Conservation (phyloP, 257 asterid species). For the Eucommia ulmoides region DNA sequence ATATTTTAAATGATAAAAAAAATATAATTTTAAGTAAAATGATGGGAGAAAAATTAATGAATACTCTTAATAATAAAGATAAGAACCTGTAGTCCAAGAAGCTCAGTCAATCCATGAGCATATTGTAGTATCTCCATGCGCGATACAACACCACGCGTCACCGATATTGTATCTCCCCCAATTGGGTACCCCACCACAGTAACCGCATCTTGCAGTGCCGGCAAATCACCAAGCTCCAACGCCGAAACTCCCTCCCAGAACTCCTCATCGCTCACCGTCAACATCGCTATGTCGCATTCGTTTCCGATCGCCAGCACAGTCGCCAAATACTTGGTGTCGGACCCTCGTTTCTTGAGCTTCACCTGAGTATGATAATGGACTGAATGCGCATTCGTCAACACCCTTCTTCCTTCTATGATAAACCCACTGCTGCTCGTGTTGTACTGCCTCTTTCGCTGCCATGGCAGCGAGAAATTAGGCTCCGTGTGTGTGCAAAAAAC, state of each 20-base stretch:
- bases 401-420: constrained; percentile 14
- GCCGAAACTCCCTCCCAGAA: constrained; percentile 19
- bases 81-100: constrained; percentile 1
- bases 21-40: too few relatives aligned
- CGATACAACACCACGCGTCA: constrained; percentile 23
- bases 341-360: constrained; percentile 20
- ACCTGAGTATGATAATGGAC: constrained; percentile 22
- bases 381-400: constrained; percentile 17
- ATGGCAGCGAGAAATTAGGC: constrained; percentile 16
- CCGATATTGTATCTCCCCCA: constrained; percentile 18
- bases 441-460: constrained; percentile 19
- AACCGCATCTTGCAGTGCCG: constrained; percentile 20
- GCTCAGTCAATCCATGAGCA: constrained; percentile 6
- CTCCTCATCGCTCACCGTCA: constrained; percentile 18
- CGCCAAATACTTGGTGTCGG: constrained; percentile 19
- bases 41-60: too few relatives aligned
- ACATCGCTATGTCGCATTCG: constrained; percentile 19
- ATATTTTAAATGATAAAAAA: too few relatives aligned
- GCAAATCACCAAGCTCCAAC: constrained; percentile 17
- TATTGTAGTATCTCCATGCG: constrained; percentile 17
- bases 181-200: constrained; percentile 24
- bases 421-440: constrained; percentile 20
- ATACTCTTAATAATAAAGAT: too few relatives aligned
- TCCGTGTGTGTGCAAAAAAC: constrained; percentile 18
- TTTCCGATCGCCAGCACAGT: constrained; percentile 20